Percentiles rank a stretch among this genome's conserved stretches.
Evolutionary conservation across 2,329 filamentous ascomycete genomes (phyloP).

Genomic region (Colletotrichum eremochloae): DNA sequence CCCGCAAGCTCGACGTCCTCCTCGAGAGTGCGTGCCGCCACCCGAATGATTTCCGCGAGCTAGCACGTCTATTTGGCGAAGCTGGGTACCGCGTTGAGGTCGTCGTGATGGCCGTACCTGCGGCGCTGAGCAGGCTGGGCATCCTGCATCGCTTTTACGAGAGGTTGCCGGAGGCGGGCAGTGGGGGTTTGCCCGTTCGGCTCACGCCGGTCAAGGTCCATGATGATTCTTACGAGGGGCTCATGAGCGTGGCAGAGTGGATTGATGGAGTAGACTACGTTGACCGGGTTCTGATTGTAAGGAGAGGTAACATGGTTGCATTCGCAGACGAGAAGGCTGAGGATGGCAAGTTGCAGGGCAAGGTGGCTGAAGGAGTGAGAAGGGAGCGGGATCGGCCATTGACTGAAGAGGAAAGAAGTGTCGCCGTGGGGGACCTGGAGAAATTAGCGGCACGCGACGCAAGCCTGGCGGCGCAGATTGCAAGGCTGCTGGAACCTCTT

Average conservation of each 20-base stretch:
- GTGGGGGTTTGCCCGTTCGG: constrained; percentile 53
- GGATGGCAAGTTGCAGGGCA: constrained; percentile 20
- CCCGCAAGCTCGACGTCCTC: constrained; percentile 53
- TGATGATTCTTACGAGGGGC: constrained; percentile 59
- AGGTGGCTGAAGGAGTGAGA: constrained; percentile 45
- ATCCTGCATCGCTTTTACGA: constrained; percentile 57
- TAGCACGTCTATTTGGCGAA: constrained; percentile 52
- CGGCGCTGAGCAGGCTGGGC: constrained; percentile 57
- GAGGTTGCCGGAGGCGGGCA: constrained; percentile 52
- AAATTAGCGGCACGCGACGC: constrained; percentile 45
- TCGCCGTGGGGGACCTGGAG: constrained; percentile 46
- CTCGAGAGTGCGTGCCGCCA: constrained; percentile 62
- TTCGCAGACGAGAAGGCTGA: constrained; percentile 42
- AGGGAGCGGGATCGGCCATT: constrained; percentile 49
- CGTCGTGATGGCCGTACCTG: constrained; percentile 58
- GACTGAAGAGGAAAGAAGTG: constrained; percentile 46
- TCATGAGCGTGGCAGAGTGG: constrained; percentile 54
- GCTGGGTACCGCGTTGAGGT: constrained; percentile 56
- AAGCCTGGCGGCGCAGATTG: constrained; percentile 46
- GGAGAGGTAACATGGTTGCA: constrained; percentile 55
- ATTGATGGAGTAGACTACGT: constrained; percentile 50
- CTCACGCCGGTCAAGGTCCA: constrained; percentile 61
- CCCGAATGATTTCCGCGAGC: constrained; percentile 55
- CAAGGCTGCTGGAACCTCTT: constrained; percentile 46
- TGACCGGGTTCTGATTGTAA: constrained; percentile 56